Base-by-base conservation (phyloP, 2,329 filamentous ascomycete species). In the Macrophomina pseudophaseolina region DNA sequence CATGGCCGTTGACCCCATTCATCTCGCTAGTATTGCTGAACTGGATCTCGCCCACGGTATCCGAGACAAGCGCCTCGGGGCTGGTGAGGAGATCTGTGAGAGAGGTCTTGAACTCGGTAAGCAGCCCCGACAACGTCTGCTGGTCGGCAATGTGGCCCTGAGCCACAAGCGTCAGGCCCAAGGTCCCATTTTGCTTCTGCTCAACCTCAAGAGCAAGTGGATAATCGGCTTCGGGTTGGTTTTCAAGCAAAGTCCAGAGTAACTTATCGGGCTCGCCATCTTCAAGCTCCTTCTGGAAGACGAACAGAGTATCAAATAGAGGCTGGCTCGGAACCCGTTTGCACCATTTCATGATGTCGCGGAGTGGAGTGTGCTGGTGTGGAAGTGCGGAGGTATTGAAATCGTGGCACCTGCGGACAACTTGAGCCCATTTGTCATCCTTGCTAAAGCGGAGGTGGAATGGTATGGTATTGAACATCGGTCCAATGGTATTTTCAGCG, bases 391-490 rank as follows among this genome's bases (percentile, higher is more conserved):
- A 80, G 1, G 88, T 85, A 73, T 92, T 92, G 74, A 90, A 93
- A 0, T 87, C 79, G 71, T 97, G 92, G 68, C 91, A 92, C 60
- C 81, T 79, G 16, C 79, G 81, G 28, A 93, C 81, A 1, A 93
- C 76, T 0, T 86, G 82, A 0, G 79, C 74, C 87, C 90, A 93
- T 0, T 83, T 87, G 4, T 84, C 80, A 0, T 77, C 73, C 0
- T 75, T 69, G 6, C 78, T 68, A 14, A 85, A 70, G 5, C 80
- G 74, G 40, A 88, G 78, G 65, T 86, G 84, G 74, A 91, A 93
- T 0, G 94, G 93, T 1, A 97, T 81, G 0, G 93, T 97, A 74
- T 97, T 97, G 84, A 97, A 97, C 23, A 97, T 80, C 0, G 94
- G 94, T 0, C 94, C 94, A 49, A 95, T 85, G 0, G 91, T 86